These are phyloP conservation scores for Tricholoma bakamatsutake DNA, from an alignment of 768 basidiomycete genomes.

Conservation along the genomic window DNA sequence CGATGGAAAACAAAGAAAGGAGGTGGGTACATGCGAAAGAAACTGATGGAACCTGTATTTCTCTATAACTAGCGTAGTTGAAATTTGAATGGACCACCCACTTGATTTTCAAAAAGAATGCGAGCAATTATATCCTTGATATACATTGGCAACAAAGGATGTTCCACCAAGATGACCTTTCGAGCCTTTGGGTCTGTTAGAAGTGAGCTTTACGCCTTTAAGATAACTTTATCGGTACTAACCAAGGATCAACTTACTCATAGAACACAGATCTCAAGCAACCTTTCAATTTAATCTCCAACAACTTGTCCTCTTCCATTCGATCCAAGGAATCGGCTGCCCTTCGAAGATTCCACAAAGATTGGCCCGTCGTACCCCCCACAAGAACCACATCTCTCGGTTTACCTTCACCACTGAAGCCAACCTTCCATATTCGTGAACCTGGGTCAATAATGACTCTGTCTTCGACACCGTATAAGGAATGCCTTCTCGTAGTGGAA, in stretches of 20 bases:
- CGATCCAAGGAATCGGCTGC: slow-evolving; percentile 49
- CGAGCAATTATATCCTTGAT: slow-evolving; percentile 87
- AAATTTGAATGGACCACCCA: slow-evolving; percentile 21
- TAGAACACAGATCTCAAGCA: slow-evolving; percentile 77
- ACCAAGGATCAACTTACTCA: slow-evolving; percentile 48
- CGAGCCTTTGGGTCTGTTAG: slow-evolving; percentile 93
- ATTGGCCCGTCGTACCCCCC: slow-evolving; percentile 31
- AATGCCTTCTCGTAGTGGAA: slow-evolving; percentile 80
- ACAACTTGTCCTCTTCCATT: slow-evolving; percentile 67
- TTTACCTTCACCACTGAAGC: slow-evolving; percentile 92
- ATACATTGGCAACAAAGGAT: slow-evolving; percentile 77
- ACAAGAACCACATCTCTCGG: slow-evolving; percentile 85
- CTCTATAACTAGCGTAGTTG: background rate
- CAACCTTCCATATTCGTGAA: slow-evolving; percentile 92
- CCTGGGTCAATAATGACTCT: slow-evolving; percentile 94
- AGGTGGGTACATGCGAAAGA: slow-evolving; percentile 90
- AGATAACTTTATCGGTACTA: background rate
- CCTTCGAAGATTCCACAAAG: slow-evolving; percentile 59
- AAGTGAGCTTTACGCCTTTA: slow-evolving; percentile 55
- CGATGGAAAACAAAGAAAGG: slow-evolving; percentile 77
- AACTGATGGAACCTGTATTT: slow-evolving; percentile 77
- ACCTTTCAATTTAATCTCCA: slow-evolving; percentile 64
- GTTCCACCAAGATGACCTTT: slow-evolving; percentile 90
- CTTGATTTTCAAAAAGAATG: slow-evolving; percentile 89
- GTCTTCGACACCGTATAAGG: slow-evolving; percentile 95